A percentile compares a stretch with the other conserved stretches of the same genome.
Conservation (phyloP, 2,329 filamentous ascomycete species). For the Calonectria montana region DNA sequence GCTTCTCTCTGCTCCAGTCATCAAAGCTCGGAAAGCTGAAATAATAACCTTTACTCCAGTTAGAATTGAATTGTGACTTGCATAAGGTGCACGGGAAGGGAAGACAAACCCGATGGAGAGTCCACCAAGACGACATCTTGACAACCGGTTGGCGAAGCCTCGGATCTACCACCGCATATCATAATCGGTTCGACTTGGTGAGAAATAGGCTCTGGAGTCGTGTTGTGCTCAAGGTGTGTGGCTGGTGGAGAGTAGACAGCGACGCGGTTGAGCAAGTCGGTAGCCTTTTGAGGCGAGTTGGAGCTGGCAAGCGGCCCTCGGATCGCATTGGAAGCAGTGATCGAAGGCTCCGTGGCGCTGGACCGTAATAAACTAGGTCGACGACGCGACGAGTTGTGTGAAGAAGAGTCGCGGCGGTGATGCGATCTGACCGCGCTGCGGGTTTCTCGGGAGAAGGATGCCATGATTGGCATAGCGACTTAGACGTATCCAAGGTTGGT, state of each 20-base stretch:
- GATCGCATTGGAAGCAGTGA: conserved; percentile 66
- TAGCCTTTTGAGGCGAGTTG: conserved; percentile 61
- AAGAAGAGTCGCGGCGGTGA: conserved; percentile 42
- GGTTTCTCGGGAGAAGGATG: conserved; percentile 41
- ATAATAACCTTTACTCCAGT: conserved; percentile 60
- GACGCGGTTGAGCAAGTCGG: conserved; percentile 66
- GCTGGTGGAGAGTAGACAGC: conserved; percentile 56
- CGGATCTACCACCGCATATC: conserved; percentile 35
- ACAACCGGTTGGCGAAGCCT: conserved; percentile 34
- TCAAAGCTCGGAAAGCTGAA: conserved; percentile 82
- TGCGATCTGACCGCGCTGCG: conserved; percentile 39
- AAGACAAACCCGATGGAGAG: conserved; percentile 42
- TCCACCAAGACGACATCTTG: conserved; percentile 40
- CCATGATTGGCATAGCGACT: conserved; percentile 26
- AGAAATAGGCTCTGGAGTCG: conserved; percentile 30
- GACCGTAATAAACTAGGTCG: conserved; percentile 67
- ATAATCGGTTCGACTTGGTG: conserved; percentile 39
- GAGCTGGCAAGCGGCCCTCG: conserved; percentile 62
- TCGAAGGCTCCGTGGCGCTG: conserved; percentile 67
- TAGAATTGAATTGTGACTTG: conserved; percentile 48
- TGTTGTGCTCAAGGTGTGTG: conserved; percentile 31
- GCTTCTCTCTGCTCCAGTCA: conserved; percentile 64
- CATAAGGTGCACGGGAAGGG: not conserved
- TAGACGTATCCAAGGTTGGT: not conserved
- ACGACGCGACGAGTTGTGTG: conserved; percentile 47